Percentiles rank a stretch among this genome's conserved stretches.
phyloP scores from a whole-genome alignment of 192 early-diverging fungal species.

The Podila epigama region DNA sequence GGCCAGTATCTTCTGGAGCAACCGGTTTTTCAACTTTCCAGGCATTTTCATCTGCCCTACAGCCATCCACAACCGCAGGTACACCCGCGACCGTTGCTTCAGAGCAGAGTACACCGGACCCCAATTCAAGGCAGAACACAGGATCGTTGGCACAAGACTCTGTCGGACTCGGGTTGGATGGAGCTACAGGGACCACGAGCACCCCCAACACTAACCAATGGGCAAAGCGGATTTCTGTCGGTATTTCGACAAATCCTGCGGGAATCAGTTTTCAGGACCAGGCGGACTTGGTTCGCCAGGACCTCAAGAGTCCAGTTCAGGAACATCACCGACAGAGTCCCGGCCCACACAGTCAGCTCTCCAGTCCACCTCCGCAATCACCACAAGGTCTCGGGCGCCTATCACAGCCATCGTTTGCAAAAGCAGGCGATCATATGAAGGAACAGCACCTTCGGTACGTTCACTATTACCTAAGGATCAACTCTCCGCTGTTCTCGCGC shows the following conservation, averaged over 20 bases:
- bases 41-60: conserved; percentile 9
- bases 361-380: not conserved
- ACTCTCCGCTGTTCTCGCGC: not conserved
- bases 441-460: not conserved
- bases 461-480: not conserved
- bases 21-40: conserved; percentile 32
- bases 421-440: not conserved
- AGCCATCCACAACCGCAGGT: not conserved
- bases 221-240: conserved; percentile 13
- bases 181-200: not conserved
- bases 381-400: not conserved
- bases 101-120: not conserved
- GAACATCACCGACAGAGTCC: conserved; percentile 1
- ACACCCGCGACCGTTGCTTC: not conserved
- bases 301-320: conserved; percentile 27
- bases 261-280: conserved; percentile 27
- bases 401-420: not conserved
- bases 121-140: not conserved
- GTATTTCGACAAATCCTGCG: conserved; percentile 26
- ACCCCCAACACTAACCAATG: conserved; percentile 1
- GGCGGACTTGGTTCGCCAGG: conserved; percentile 26
- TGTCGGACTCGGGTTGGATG: conserved; percentile 14
- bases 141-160: not conserved
- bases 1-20: conserved; percentile 14
- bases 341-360: not conserved